A percentile compares a stretch with the other conserved stretches of the same genome.
phyloP scores from a whole-genome alignment of 1,284 basidiomycete species.

The Sporisorium graminicola region DNA sequence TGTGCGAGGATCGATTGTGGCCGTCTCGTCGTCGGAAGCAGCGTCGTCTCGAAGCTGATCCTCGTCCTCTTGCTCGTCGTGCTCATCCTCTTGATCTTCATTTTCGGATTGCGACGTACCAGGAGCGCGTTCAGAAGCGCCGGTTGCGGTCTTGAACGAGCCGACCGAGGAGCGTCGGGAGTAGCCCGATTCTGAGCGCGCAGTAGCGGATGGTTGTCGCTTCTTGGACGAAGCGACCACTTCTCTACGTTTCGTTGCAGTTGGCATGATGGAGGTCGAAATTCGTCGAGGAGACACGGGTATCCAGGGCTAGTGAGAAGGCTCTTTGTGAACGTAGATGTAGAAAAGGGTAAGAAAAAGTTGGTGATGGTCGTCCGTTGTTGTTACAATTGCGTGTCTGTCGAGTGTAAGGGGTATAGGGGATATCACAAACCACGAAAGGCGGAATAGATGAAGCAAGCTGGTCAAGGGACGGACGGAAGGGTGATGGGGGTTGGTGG shows the following conservation, averaged over 20 bases:
- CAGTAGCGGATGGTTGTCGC: constrained; percentile 29
- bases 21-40: constrained; percentile 7
- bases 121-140: constrained; percentile 18
- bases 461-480: background rate
- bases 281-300: background rate
- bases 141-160: constrained; percentile 44
- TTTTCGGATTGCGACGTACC: constrained; percentile 11
- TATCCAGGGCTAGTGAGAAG: background rate
- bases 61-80: constrained; percentile 17
- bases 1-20: constrained; percentile 18
- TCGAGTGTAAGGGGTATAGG: background rate
- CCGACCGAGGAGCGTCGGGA: constrained; percentile 38
- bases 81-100: constrained; percentile 13
- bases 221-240: constrained; percentile 10
- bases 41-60: background rate
- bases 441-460: background rate
- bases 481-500: background rate
- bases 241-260: constrained; percentile 19
- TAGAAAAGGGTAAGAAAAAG: background rate
- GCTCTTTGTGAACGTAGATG: background rate
- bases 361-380: background rate
- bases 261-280: constrained; percentile 18
- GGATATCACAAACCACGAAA: background rate
- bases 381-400: background rate
- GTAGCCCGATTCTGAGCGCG: constrained; percentile 34